phyloP scores from a whole-genome alignment of 2,329 filamentous ascomycete species.

The Microsporum ferrugineum region DNA sequence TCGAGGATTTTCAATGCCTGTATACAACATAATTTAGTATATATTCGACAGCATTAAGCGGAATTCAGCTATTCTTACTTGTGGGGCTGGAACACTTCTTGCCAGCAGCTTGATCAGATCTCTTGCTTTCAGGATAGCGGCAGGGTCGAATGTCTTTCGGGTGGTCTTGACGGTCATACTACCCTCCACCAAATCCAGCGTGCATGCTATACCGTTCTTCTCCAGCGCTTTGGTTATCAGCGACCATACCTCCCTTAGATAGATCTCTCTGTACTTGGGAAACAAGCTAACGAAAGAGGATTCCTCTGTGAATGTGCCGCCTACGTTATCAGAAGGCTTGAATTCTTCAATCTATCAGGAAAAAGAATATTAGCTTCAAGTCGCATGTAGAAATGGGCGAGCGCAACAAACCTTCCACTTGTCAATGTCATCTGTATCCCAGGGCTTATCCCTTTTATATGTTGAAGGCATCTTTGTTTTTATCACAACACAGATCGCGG shows the following conservation, averaged over 20 bases:
- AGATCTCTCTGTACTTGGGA: constrained; percentile 92
- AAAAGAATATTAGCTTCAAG: neutral
- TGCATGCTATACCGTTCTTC: constrained; percentile 78
- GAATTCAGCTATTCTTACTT: constrained; percentile 32
- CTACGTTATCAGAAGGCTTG: constrained; percentile 71
- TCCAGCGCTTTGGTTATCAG: constrained; percentile 78
- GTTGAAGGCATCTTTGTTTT: constrained; percentile 62
- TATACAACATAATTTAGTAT: neutral
- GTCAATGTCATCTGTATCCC: constrained; percentile 95
- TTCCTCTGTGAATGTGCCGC: constrained; percentile 82
- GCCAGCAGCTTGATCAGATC: constrained; percentile 90
- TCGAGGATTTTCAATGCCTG: constrained; percentile 82
- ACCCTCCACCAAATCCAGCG: constrained; percentile 86
- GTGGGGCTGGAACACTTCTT: constrained; percentile 80
- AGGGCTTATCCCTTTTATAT: constrained; percentile 79
- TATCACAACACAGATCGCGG: neutral
- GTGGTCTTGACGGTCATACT: constrained; percentile 96
- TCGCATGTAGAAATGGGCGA: neutral
- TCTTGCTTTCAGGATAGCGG: constrained; percentile 81
- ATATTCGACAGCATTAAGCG: neutral
- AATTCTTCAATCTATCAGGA: constrained; percentile 59
- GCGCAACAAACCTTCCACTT: constrained; percentile 64
- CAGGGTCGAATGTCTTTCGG: constrained; percentile 79
- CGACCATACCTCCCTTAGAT: constrained; percentile 87
- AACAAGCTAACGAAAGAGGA: constrained; percentile 76